These are phyloP conservation scores for Gloeophyllum trabeum DNA, from an alignment of 768 basidiomycete species.

Conservation along the genomic window DNA sequence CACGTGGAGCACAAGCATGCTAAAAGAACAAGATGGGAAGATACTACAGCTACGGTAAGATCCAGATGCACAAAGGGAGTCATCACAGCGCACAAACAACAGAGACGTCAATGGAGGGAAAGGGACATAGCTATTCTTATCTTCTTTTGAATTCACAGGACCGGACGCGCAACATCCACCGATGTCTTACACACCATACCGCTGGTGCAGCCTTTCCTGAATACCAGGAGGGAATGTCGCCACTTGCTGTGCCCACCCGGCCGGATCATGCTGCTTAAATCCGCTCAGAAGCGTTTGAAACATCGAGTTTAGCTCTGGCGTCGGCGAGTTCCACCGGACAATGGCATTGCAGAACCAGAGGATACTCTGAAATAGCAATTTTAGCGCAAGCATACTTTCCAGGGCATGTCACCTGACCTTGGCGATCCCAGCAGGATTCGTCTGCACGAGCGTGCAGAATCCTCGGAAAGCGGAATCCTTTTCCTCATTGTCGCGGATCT, in stretches of 20 bases:
- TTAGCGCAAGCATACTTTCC: slow-evolving; percentile 14
- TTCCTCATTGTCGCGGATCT: slow-evolving; percentile 98
- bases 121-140: background rate
- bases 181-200: slow-evolving; percentile 67
- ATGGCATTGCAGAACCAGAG: slow-evolving; percentile 98
- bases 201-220: slow-evolving; percentile 73
- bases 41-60: background rate
- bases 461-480: slow-evolving; percentile 99
- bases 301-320: slow-evolving; percentile 85
- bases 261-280: slow-evolving; percentile 81
- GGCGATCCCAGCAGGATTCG: slow-evolving; percentile 87
- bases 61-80: background rate
- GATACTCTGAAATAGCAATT: slow-evolving; percentile 50
- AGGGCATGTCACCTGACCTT: slow-evolving; percentile 45
- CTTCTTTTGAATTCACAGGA: background rate
- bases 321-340: slow-evolving; percentile 90
- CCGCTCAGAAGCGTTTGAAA: slow-evolving; percentile 84
- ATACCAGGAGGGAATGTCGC: slow-evolving; percentile 79
- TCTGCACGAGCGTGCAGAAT: slow-evolving; percentile 90
- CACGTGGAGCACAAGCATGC: background rate
- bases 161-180: background rate
- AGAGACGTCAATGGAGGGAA: background rate
- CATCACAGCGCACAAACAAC: background rate
- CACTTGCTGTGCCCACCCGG: slow-evolving; percentile 80
- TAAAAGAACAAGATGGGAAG: background rate